phyloP scores from a whole-genome alignment of 352 stramenopile species.

The Phytopythium montanum region DNA sequence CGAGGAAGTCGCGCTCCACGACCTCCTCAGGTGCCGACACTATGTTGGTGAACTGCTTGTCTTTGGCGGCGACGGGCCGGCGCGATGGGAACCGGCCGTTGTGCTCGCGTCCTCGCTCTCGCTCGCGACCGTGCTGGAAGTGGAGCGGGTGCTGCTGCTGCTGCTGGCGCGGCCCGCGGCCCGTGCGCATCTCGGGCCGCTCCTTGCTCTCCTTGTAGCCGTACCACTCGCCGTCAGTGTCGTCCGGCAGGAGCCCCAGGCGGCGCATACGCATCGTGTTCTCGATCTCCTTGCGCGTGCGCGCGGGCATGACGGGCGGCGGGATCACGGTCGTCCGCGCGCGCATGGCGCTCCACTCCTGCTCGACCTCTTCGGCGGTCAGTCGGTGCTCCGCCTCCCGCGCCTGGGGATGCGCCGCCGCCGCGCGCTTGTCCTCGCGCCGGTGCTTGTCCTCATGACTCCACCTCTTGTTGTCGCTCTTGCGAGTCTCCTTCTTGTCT shows the following conservation, averaged over 20 bases:
- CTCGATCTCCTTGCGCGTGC: slow-evolving; percentile 43
- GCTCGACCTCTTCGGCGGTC: slow-evolving; percentile 32
- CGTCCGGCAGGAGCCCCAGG: slow-evolving; percentile 43
- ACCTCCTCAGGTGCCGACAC: slow-evolving; percentile 55
- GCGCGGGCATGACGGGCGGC: slow-evolving; percentile 29
- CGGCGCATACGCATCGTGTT: slow-evolving; percentile 61
- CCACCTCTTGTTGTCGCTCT: neutral
- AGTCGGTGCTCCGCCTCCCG: slow-evolving; percentile 6
- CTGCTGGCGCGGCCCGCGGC: slow-evolving; percentile 8
- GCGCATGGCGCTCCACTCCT: slow-evolving; percentile 46
- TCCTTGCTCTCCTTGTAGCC: slow-evolving; percentile 10
- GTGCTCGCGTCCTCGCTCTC: too few relatives aligned
- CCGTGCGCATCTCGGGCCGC: neutral
- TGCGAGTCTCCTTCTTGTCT: slow-evolving; percentile 14
- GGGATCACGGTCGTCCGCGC: slow-evolving; percentile 25
- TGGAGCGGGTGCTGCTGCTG: slow-evolving; percentile 13
- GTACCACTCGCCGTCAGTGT: slow-evolving; percentile 32
- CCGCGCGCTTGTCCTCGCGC: slow-evolving; percentile 4
- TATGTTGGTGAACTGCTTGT: slow-evolving; percentile 76
- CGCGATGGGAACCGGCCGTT: slow-evolving; percentile 21
- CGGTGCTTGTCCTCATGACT: neutral
- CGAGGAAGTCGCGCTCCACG: slow-evolving; percentile 64
- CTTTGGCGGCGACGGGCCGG: slow-evolving; percentile 37
- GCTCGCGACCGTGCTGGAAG: slow-evolving; percentile 18
- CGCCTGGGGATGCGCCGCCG: too few relatives aligned